Evolutionary conservation across 768 basidiomycete genomes (phyloP).

Genomic region (Collybia sordida): DNA sequence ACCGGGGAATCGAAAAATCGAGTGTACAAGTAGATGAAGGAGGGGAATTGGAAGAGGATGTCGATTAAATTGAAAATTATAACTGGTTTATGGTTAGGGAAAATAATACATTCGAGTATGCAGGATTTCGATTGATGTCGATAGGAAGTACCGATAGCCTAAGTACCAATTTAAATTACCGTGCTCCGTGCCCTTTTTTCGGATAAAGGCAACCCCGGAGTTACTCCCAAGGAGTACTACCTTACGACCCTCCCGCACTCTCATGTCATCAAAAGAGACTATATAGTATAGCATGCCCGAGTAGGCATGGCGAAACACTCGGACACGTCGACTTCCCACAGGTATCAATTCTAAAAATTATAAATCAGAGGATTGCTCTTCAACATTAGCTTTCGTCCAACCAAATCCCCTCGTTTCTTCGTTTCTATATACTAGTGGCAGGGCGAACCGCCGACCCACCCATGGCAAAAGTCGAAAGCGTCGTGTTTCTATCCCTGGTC

Average conservation of each 20-base stretch:
- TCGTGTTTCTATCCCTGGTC: slow-evolving; percentile 89
- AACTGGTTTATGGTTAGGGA: no score
- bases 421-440: background rate
- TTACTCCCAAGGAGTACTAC: background rate
- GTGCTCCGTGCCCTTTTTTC: background rate
- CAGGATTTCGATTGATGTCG: slow-evolving; percentile 8
- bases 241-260: background rate
- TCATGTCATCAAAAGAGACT: background rate
- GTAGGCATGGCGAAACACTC: background rate
- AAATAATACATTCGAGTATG: no score
- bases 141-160: slow-evolving; percentile 1
- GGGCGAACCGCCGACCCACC: slow-evolving; percentile 2
- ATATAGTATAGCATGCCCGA: no score
- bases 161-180: background rate
- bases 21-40: slow-evolving; percentile 27
- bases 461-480: slow-evolving; percentile 71
- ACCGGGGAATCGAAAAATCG: slow-evolving; percentile 49
- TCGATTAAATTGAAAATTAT: no score
- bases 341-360: no score
- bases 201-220: no score
- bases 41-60: slow-evolving; percentile 31
- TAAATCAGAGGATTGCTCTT: no score
- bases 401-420: background rate
- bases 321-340: no score
- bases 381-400: background rate